Conservation (phyloP, 495 filamentous ascomycete genomes). For the Gamarada debralockiae region DNA sequence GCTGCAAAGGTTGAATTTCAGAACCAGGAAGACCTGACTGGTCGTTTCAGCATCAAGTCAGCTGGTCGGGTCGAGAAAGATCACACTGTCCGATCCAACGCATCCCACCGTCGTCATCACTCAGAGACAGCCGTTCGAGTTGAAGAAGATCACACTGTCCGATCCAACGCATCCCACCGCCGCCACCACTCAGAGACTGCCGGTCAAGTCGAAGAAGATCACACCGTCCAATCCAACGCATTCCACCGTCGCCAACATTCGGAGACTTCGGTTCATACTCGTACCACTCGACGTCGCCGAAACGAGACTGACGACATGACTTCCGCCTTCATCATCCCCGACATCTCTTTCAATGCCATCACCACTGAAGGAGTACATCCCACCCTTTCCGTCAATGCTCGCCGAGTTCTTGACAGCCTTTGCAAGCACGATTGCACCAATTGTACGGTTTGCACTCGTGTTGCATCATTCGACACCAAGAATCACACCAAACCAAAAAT, state of each 20-base stretch:
- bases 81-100: slow-evolving; percentile 8
- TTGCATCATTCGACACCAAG: slow-evolving; percentile 36
- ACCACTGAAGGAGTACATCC: slow-evolving; percentile 13
- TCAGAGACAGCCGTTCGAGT: slow-evolving; percentile 34
- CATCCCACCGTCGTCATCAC: slow-evolving; percentile 35
- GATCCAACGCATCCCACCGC: slow-evolving; percentile 22
- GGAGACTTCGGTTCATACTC: slow-evolving; percentile 20
- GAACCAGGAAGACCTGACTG: slow-evolving; percentile 27
- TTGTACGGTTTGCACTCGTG: slow-evolving; percentile 70
- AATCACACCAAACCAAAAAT: slow-evolving; percentile 45
- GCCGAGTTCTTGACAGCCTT: slow-evolving; percentile 19
- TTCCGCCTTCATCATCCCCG: slow-evolving; percentile 73
- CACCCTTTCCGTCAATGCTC: slow-evolving; percentile 15
- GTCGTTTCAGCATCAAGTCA: slow-evolving; percentile 39
- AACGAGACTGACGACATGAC: slow-evolving; percentile 56
- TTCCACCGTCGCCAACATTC: slow-evolving; percentile 40
- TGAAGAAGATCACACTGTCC: slow-evolving; percentile 8
- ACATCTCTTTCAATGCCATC: slow-evolving; percentile 45
- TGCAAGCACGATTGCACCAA: slow-evolving; percentile 48
- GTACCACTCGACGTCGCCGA: slow-evolving; percentile 13
- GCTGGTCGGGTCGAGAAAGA: slow-evolving; percentile 7
- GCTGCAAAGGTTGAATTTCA: not conserved
- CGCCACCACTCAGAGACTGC: slow-evolving; percentile 44
- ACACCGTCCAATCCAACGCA: slow-evolving; percentile 9
- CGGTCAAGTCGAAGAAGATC: slow-evolving; percentile 1